Base-by-base conservation (phyloP, 106 monocot species). In the Dendrobium chrysotoxum region DNA sequence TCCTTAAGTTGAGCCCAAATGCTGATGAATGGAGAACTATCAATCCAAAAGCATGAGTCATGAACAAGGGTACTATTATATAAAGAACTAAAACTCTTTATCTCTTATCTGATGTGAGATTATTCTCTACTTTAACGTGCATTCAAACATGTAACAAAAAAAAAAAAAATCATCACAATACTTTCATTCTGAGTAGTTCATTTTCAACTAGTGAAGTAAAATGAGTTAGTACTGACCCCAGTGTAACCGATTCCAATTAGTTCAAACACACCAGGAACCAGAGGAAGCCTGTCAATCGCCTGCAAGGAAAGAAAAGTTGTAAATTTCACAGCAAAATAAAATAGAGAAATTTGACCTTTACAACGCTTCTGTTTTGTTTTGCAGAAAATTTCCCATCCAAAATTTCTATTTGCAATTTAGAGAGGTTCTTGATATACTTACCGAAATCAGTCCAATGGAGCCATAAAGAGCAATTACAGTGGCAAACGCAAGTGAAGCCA, bases 221-320 rank as follows among this genome's bases (percentile, higher is more conserved):
- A 65, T 26, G 64, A 65, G 42, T 75, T 16, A 53, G 35, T 35
- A 82, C 84, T 85, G 93, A 98, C 98, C 88, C 91, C 98, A 25
- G 88, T 87, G 50, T 95, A 98, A 64, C 94, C 94, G 57, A 95
- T 95, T 80, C 98, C 98, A 30, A 98, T 89, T 78, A 92, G 77
- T 82, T 98, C 95, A 86, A 98, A 78, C 55, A 94, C 73, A 67
- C 94, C 91, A 76, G 98, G 98, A 72, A 65, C 5, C 15, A 25
- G 25, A 65, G 64, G 23, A 86, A 98, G 90, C 92, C 92, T 94
- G 85, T 98, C 98, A 81, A 98, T 87, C 75, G 95, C 92, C 98
- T 98, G 86, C 85, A 89, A 31, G 54, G 46, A 57, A 18, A 80
- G 78, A 12, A 30, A 79, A 25, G 41, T 72, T 57, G n/a, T 17